Evolutionary conservation across 768 basidiomycete genomes (phyloP), one percentile per base, ranked within the genome.

Genomic region (Lenzites betulinus): DNA sequence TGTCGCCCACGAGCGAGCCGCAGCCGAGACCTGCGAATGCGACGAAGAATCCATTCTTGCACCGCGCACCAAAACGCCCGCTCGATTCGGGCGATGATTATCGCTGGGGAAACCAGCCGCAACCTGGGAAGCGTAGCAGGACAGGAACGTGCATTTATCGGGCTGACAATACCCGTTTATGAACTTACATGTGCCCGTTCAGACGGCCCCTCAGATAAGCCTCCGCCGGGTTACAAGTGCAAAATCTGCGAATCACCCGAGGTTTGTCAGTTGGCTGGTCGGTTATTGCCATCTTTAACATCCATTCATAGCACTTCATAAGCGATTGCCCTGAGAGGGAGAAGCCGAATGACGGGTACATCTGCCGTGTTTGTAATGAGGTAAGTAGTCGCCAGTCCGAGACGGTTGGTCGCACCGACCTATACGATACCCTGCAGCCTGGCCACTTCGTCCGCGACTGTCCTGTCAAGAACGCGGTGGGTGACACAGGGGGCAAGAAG

Each of bases 361-460:
- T 93, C 11, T 97, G 95, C 79, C 92, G 83, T 69, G 84, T 94
- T 25, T 98, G 95, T 67, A 83, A 85, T 64, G 83, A 79, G 42
- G 90, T 90, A 59, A 60, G 78, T 69, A 16, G 33, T 20, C 30
- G 16, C 25, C 30, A n/a, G 51, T 26, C 62, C 22, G 23, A 51
- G 15, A 18, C 16, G 26, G 18, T 22, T 0, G n/a, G 18, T 30
- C 36, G 3, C 23, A n/a, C 28, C 16, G 11, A 51, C 43, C 43
- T 26, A 54, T 7, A 35, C 63, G 63, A 36, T 66, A 26, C 20
- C 30, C 38, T 43, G 18, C 65, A 92, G 84, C 79, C 88, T 39
- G 93, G 89, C 30, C 95, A 97, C 71, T 86, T 90, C 67, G 83
- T 96, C 55, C 88, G 91, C 38, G 93, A 96, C 70, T 96, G 94